Evolutionary conservation across 1,284 basidiomycete genomes (phyloP).

Genomic region (Austroboletus rostrupii): DNA sequence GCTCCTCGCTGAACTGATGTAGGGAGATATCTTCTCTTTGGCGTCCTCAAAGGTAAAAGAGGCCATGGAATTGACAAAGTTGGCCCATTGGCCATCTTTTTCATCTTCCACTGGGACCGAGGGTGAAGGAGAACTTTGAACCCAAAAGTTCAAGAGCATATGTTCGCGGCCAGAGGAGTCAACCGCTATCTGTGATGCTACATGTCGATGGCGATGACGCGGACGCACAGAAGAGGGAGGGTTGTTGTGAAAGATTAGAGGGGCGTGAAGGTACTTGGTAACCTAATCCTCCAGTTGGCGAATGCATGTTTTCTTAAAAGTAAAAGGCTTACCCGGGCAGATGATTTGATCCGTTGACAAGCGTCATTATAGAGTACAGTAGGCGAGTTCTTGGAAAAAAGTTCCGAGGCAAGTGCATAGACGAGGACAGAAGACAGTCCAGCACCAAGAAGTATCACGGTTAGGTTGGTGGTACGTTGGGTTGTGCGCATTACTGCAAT

Average conservation of each 20-base stretch:
- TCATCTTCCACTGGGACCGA: conserved; percentile 30
- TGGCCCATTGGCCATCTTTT: conserved; percentile 25
- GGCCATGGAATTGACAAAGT: conserved; percentile 34
- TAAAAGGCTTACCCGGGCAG: conserved; percentile 51
- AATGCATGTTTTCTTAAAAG: conserved; percentile 6
- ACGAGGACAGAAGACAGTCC: conserved; percentile 76
- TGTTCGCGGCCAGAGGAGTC: conserved; percentile 73
- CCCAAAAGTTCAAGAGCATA: conserved; percentile 76
- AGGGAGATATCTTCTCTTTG: conserved; percentile 32
- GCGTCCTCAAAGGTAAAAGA: conserved; percentile 55
- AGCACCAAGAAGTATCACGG: conserved; percentile 81
- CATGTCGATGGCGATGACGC: conserved; percentile 74
- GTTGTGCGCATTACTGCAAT: conserved; percentile 41
- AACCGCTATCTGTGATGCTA: conserved; percentile 67
- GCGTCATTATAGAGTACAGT: conserved; percentile 86
- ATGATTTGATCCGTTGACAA: conserved; percentile 78
- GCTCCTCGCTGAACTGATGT: conserved; percentile 45
- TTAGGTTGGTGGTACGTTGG: conserved; percentile 75
- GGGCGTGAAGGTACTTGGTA: conserved; percentile 57
- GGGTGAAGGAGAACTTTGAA: conserved; percentile 50
- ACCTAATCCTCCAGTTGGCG: conserved; percentile 41
- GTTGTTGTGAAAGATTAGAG: conserved; percentile 73
- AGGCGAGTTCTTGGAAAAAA: conserved; percentile 91
- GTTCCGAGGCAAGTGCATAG: conserved; percentile 84
- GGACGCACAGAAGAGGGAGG: conserved; percentile 67